Percentiles rank a stretch among this genome's conserved stretches.
Evolutionary conservation across 2,329 filamentous ascomycete genomes (phyloP).

Genomic region (Pyrenochaeta sp.): DNA sequence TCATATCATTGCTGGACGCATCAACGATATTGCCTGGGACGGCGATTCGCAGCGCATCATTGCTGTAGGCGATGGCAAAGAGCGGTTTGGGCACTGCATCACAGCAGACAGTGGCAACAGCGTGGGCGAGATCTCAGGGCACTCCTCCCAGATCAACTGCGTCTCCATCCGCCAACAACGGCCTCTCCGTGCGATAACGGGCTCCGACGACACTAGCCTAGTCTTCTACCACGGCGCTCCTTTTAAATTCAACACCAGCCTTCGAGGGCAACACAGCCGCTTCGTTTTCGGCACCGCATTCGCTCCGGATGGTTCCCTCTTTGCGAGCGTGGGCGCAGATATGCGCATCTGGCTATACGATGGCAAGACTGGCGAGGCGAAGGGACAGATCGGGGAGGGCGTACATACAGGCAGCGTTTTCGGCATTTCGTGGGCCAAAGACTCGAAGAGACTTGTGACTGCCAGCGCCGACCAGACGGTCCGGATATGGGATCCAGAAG

Average conservation of each 20-base stretch:
- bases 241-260: conserved; percentile 93
- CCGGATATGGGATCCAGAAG: conserved; percentile 89
- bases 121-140: conserved; percentile 91
- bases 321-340: conserved; percentile 94
- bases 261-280: conserved; percentile 80
- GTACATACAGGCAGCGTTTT: conserved; percentile 94
- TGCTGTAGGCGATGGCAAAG: conserved; percentile 92
- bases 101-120: conserved; percentile 91
- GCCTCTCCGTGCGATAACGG: conserved; percentile 90
- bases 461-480: conserved; percentile 95
- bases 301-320: conserved; percentile 80
- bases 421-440: conserved; percentile 85
- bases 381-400: conserved; percentile 78
- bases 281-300: conserved; percentile 91
- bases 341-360: conserved; percentile 93
- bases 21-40: conserved; percentile 98
- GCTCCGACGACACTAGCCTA: conserved; percentile 86
- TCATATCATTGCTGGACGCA: conserved; percentile 89
- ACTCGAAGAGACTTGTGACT: conserved; percentile 87
- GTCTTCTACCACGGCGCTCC: conserved; percentile 94
- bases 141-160: conserved; percentile 88
- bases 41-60: conserved; percentile 96
- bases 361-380: conserved; percentile 90
- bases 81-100: conserved; percentile 92
- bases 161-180: conserved; percentile 90